Evolutionary conservation across 2,329 filamentous ascomycete species (phyloP).

Genomic region (Berkeleyomyces rouxiae): DNA sequence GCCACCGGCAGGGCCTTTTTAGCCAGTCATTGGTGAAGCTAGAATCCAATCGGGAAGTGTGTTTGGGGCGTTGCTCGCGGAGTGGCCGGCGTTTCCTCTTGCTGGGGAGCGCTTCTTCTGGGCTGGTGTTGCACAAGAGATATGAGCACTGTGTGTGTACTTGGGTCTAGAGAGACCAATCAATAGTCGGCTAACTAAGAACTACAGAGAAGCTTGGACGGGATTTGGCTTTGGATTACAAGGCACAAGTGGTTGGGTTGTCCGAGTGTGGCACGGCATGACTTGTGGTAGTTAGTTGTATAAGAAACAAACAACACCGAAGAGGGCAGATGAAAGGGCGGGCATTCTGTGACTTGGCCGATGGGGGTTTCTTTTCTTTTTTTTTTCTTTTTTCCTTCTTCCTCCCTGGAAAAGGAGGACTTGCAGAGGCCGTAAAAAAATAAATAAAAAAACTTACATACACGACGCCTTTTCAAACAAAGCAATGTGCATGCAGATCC

Average conservation of each 20-base stretch:
- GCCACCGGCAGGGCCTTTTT: too few relatives aligned
- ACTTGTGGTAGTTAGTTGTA: too few relatives aligned
- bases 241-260: too few relatives aligned
- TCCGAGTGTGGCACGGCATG: too few relatives aligned
- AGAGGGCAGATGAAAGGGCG: not conserved
- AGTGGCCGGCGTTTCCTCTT: not conserved
- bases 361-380: not conserved
- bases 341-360: not conserved
- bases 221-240: too few relatives aligned
- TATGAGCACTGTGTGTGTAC: not conserved
- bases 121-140: not conserved
- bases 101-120: not conserved
- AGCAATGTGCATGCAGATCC: not conserved
- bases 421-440: not conserved
- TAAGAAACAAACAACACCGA: too few relatives aligned
- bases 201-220: too few relatives aligned
- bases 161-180: too few relatives aligned
- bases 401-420: not conserved
- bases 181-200: too few relatives aligned
- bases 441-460: not conserved
- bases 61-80: not conserved
- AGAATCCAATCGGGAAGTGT: not conserved
- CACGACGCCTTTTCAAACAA: not conserved
- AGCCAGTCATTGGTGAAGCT: too few relatives aligned
- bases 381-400: not conserved